Evolutionary conservation across 1,284 basidiomycete genomes (phyloP), one percentile per base, ranked within the genome.

Genomic region (Exobasidium rhododendri): DNA sequence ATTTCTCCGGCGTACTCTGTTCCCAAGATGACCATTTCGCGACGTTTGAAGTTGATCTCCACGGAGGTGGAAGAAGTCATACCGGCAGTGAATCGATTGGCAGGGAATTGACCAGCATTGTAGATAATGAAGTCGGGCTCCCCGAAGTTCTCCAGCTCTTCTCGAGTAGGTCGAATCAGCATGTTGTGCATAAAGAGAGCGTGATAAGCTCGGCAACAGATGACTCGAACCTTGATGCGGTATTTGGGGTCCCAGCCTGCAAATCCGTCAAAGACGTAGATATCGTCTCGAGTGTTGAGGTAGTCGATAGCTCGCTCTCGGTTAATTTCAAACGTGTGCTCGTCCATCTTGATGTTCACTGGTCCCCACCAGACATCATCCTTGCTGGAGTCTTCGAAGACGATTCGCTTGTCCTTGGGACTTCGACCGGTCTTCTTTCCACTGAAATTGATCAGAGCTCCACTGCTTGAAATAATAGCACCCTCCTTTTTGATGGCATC

Each of bases 1-100:
- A 98, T 99, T 85, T 99, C 96, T 68, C 96, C 96, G 57, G 96
- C 96, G 82, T 98, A 98, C 82, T 98, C 94, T 61, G 96, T 97
- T 67, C 96, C 94, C 77, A 99, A 91, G 80, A 99, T 98, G 80
- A 99, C 94, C 94, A 99, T 99, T 83, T 99, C 96, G 90, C 94
- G 97, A 62, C 96, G 91, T 86, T 97, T 97, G 84, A 99, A 98
- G 88, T 99, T 99, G 85, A 99, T 92, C 84, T 97, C 96, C 61
- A 99, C 94, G 22, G 94, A 97, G 29, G 94, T 98, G 50, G 94
- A 91, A 35, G 93, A 97, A 67, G 92, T 96, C 94, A 98, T 98
- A 82, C 94, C 94, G 83, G 97, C 93, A 65, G 96, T 99, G 87
- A 98, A 98, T 61, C 96, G 91, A 83, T 99, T 99, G 75, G 96